These are phyloP conservation scores for Xylariaceae sp. DNA, from an alignment of 2,329 filamentous ascomycete species.

Conservation along the genomic window DNA sequence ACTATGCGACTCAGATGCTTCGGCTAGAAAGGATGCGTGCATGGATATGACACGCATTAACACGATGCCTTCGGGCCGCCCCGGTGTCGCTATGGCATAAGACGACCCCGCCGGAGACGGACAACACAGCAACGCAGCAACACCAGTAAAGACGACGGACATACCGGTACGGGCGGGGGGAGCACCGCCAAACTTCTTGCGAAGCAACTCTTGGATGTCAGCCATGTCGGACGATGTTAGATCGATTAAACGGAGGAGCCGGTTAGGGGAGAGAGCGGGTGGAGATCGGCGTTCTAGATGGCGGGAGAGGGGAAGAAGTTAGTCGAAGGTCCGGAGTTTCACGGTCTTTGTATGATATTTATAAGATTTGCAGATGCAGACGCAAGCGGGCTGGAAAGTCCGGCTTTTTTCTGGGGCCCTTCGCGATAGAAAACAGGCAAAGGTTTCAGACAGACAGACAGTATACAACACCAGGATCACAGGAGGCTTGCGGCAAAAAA, in stretches of 20 bases:
- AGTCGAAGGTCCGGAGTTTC: neutral
- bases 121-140: neutral
- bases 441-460: too few species aligned
- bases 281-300: conserved; percentile 18
- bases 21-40: neutral
- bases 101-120: neutral
- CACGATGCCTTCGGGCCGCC: neutral
- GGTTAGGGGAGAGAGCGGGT: conserved; percentile 4
- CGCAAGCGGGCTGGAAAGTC: too few species aligned
- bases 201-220: conserved; percentile 41
- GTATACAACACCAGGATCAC: too few species aligned
- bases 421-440: too few species aligned
- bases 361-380: too few species aligned
- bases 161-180: conserved; percentile 33
- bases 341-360: neutral
- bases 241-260: conserved; percentile 5
- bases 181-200: conserved; percentile 34
- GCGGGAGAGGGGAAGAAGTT: conserved; percentile 13
- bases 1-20: conserved; percentile 1
- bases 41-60: neutral
- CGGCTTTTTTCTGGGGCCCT: too few species aligned
- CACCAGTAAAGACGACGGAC: conserved; percentile 8
- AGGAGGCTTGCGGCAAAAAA: too few species aligned
- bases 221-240: conserved; percentile 26
- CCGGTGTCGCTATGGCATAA: conserved; percentile 12